Conservation (phyloP, 2,329 filamentous ascomycete species). For the Plectosphaerella plurivora region DNA sequence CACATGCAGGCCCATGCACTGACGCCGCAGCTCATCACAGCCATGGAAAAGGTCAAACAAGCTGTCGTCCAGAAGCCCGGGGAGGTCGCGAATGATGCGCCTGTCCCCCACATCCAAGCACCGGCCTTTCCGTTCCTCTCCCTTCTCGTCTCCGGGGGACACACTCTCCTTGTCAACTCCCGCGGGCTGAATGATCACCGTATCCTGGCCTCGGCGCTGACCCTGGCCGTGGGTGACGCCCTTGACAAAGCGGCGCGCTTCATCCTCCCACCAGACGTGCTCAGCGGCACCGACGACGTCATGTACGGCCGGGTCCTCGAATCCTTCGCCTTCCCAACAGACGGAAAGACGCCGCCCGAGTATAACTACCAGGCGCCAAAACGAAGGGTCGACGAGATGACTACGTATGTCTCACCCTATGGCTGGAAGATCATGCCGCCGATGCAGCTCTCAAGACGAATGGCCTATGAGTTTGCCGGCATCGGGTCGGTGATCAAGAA, state of each 20-base stretch:
- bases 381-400: constrained; percentile 54
- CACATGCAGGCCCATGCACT: constrained; percentile 98
- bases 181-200: constrained; percentile 62
- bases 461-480: constrained; percentile 73
- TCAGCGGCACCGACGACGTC: constrained; percentile 53
- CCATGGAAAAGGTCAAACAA: constrained; percentile 37
- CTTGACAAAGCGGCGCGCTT: constrained; percentile 81
- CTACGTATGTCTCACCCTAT: constrained; percentile 30
- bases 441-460: constrained; percentile 49
- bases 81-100: neutral
- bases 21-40: constrained; percentile 72
- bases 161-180: constrained; percentile 82
- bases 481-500: constrained; percentile 62
- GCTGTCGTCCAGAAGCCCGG: neutral
- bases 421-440: constrained; percentile 68
- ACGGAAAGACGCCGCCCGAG: constrained; percentile 5
- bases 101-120: constrained; percentile 6
- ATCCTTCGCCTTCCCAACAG: constrained; percentile 65
- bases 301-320: constrained; percentile 83
- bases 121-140: constrained; percentile 81
- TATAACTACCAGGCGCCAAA: constrained; percentile 55
- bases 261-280: constrained; percentile 60
- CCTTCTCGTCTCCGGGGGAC: constrained; percentile 85
- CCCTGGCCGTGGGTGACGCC: constrained; percentile 85
- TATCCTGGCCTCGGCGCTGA: constrained; percentile 68